Conservation (phyloP, 768 basidiomycete species). For the Termitomyces eurrhizus region DNA sequence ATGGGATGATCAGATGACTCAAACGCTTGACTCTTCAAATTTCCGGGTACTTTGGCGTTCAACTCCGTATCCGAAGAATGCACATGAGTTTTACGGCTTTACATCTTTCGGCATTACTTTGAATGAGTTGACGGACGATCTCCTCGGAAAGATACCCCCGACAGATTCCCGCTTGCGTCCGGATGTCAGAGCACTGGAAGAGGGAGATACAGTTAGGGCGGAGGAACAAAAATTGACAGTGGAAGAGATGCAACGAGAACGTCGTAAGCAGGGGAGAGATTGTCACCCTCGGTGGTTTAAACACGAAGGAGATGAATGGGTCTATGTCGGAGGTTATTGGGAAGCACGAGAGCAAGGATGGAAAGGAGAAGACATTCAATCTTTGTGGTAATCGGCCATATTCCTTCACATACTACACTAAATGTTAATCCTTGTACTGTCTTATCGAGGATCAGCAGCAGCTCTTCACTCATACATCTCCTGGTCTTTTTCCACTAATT, state of each 20-base stretch:
- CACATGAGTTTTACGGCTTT: constrained; percentile 77
- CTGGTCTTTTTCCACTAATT: neutral
- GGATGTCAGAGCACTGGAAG: constrained; percentile 80
- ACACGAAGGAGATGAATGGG: constrained; percentile 66
- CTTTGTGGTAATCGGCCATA: constrained; percentile 55
- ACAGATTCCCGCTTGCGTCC: constrained; percentile 83
- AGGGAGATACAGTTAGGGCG: constrained; percentile 66
- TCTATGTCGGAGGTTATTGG: constrained; percentile 81
- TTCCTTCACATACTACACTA: neutral
- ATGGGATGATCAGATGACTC: constrained; percentile 84
- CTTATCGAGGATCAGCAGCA: neutral
- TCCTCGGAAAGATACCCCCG: constrained; percentile 60
- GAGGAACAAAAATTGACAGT: constrained; percentile 69
- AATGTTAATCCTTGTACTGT: neutral
- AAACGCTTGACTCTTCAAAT: constrained; percentile 61
- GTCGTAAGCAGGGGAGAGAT: constrained; percentile 60
- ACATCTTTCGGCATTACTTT: constrained; percentile 75
- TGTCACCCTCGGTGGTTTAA: constrained; percentile 72
- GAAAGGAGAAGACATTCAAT: constrained; percentile 44
- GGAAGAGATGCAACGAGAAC: constrained; percentile 74
- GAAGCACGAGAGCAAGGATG: constrained; percentile 65
- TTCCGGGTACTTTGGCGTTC: constrained; percentile 78
- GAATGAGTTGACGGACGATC: constrained; percentile 72
- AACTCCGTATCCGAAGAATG: constrained; percentile 66
- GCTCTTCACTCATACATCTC: neutral